Evolutionary conservation across 768 basidiomycete genomes (phyloP).

Genomic region (Cystofilobasidium macerans): DNA sequence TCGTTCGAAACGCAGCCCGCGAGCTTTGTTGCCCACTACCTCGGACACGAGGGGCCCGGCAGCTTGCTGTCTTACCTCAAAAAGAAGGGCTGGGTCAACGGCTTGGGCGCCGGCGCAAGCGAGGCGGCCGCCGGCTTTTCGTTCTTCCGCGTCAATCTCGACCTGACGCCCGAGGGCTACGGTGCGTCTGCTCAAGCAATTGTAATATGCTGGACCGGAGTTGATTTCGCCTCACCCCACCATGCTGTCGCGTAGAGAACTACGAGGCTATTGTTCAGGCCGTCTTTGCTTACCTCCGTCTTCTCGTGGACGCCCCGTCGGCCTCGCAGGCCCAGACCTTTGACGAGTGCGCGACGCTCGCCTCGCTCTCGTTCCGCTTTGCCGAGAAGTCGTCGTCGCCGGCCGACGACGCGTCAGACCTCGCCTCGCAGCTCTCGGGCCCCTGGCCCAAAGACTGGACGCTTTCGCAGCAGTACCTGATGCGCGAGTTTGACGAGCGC

Average conservation of each 20-base stretch:
- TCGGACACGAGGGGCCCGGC: slow-evolving; percentile 70
- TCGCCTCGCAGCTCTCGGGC: slow-evolving; percentile 55
- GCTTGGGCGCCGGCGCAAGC: slow-evolving; percentile 58
- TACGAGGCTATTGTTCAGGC: slow-evolving; percentile 59
- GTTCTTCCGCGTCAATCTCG: slow-evolving; percentile 71
- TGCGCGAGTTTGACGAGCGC: slow-evolving; percentile 60
- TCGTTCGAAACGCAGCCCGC: slow-evolving; percentile 43
- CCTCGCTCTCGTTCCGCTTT: slow-evolving; percentile 63
- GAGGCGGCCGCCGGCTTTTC: slow-evolving; percentile 63
- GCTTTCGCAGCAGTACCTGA: slow-evolving; percentile 58
- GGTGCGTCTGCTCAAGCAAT: slow-evolving; percentile 45
- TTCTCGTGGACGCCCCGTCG: slow-evolving; percentile 38
- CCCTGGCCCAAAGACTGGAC: slow-evolving; percentile 70
- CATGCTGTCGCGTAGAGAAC: slow-evolving; percentile 49
- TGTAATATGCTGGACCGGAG: background rate
- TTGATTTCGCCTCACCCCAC: no score
- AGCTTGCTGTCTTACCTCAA: slow-evolving; percentile 86
- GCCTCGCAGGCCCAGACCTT: slow-evolving; percentile 44
- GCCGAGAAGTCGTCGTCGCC: slow-evolving; percentile 64
- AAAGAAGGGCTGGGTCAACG: slow-evolving; percentile 72
- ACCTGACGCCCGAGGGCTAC: slow-evolving; percentile 76
- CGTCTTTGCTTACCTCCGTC: slow-evolving; percentile 58
- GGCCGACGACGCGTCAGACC: slow-evolving; percentile 63
- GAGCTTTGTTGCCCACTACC: slow-evolving; percentile 61
- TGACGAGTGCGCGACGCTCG: slow-evolving; percentile 53